Conservation (phyloP, 805 yeast species). For the Debaryomyces maramus region DNA sequence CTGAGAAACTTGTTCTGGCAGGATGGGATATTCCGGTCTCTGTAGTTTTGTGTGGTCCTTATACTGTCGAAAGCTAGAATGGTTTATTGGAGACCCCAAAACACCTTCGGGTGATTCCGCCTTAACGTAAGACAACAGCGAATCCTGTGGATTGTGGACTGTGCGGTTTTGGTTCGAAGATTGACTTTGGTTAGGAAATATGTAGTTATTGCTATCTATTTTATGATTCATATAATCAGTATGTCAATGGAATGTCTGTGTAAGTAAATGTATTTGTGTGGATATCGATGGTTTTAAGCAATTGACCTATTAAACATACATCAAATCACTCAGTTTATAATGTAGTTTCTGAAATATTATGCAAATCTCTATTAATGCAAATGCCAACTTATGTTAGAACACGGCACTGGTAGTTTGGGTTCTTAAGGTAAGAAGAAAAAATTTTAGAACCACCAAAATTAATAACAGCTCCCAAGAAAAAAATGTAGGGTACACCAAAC, state of each 20-base stretch:
- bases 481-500: too few relatives aligned
- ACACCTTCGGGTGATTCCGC: background rate
- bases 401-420: too few relatives aligned
- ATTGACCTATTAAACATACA: background rate
- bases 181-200: background rate
- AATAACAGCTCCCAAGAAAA: too few relatives aligned
- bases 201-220: background rate
- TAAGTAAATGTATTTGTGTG: too few relatives aligned
- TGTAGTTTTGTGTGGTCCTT: constrained; percentile 6
- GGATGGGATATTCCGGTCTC: constrained; percentile 1
- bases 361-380: background rate
- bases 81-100: constrained; percentile 10
- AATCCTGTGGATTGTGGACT: background rate
- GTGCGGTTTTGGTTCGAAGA: background rate
- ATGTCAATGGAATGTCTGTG: too few relatives aligned
- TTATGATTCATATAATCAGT: constrained; percentile 1
- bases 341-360: background rate
- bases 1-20: constrained; percentile 6
- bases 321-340: background rate
- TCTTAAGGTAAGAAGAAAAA: too few relatives aligned
- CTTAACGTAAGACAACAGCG: background rate
- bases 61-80: constrained; percentile 7
- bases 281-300: too few relatives aligned
- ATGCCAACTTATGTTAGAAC: too few relatives aligned
- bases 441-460: too few relatives aligned